Percentiles rank a stretch among this genome's conserved stretches.
phyloP scores from a whole-genome alignment of 2,329 filamentous ascomycete species.

The Chrysosporium queenslandicum region DNA sequence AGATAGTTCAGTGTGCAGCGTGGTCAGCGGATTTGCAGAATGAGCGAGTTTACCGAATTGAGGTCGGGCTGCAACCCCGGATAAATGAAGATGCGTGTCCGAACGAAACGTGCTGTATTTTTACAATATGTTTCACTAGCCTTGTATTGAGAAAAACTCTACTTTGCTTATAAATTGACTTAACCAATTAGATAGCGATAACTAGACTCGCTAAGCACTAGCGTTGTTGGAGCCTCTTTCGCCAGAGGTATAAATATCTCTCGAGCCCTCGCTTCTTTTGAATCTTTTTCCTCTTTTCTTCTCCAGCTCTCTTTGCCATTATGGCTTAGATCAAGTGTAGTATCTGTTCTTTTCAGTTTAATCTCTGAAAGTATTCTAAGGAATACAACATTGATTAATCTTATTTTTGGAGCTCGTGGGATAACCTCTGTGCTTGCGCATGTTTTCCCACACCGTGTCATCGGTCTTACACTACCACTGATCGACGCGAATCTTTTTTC shows the following conservation, averaged over 20 bases:
- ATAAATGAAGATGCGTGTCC: not conserved
- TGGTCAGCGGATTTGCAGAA: not conserved
- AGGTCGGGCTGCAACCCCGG: not conserved
- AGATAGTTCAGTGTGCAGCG: too few species aligned
- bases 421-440: constrained; percentile 64
- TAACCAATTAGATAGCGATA: not conserved
- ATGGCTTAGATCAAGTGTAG: constrained; percentile 85
- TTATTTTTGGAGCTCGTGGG: constrained; percentile 57
- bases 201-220: constrained; percentile 13
- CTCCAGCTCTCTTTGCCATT: constrained; percentile 45
- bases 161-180: too few species aligned
- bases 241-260: constrained; percentile 25
- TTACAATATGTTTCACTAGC: too few species aligned
- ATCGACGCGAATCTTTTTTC: constrained; percentile 62
- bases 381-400: constrained; percentile 68
- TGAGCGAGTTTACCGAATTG: not conserved
- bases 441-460: constrained; percentile 57
- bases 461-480: constrained; percentile 64
- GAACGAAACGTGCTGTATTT: too few species aligned
- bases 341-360: constrained; percentile 98
- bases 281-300: constrained; percentile 31
- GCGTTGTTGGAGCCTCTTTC: constrained; percentile 19
- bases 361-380: constrained; percentile 77
- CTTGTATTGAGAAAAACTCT: too few species aligned
- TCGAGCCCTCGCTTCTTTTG: constrained; percentile 19